Conservation (phyloP, 2,329 filamentous ascomycete genomes). For the Sclerotinia spermophila region DNA sequence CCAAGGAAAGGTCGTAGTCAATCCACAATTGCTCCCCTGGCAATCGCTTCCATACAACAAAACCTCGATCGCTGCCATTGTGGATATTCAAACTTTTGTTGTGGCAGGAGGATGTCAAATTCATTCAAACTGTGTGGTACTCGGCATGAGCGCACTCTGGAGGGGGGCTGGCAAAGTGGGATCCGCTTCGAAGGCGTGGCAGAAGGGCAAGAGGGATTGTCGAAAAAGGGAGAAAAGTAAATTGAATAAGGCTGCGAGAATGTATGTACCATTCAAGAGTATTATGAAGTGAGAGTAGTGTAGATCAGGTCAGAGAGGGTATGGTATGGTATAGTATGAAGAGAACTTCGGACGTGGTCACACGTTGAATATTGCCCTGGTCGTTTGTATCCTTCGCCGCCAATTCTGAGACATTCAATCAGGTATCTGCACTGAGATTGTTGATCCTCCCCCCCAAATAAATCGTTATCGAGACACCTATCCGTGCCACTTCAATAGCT, state of each 20-base stretch:
- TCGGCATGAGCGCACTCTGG: constrained; percentile 18
- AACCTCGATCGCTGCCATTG: constrained; percentile 46
- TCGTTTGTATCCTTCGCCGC: constrained; percentile 8
- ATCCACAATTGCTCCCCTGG: constrained; percentile 42
- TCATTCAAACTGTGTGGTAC: constrained; percentile 37
- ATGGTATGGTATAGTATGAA: constrained; percentile 5
- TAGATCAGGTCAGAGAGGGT: constrained; percentile 5
- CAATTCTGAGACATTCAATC: constrained; percentile 15
- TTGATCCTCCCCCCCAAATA: constrained; percentile 3
- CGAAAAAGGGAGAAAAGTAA: neutral
- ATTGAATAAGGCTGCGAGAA: constrained; percentile 4
- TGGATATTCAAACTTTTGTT: constrained; percentile 36
- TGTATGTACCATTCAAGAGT: neutral
- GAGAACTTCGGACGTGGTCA: constrained; percentile 12
- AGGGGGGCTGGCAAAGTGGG: constrained; percentile 17
- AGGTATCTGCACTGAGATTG: constrained; percentile 9
- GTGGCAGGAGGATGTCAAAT: constrained; percentile 34
- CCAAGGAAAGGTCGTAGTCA: constrained; percentile 42
- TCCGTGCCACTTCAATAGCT: neutral
- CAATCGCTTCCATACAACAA: constrained; percentile 41
- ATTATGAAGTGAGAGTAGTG: constrained; percentile 1
- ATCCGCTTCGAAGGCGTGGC: constrained; percentile 17
- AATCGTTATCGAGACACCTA: constrained; percentile 12
- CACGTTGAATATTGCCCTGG: constrained; percentile 9
- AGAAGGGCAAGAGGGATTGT: neutral